Conservation (phyloP, 306 rosid species). For the Cicer arietinum region DNA sequence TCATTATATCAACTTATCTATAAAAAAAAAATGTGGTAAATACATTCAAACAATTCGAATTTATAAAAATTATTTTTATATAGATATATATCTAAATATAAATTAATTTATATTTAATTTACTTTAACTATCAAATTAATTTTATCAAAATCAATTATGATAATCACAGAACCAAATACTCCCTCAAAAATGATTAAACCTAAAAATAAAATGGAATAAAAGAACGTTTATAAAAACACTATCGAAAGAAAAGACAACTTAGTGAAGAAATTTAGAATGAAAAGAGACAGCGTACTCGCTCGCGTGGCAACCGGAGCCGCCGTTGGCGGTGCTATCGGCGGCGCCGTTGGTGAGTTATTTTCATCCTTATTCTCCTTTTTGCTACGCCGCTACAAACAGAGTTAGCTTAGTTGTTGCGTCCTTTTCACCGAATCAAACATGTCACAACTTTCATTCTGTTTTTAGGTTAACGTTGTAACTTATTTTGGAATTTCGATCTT, state of each 20-base stretch:
- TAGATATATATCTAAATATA: no score
- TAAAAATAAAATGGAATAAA: no score
- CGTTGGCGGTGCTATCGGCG: conserved; percentile 64
- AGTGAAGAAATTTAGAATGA: conserved; percentile 41
- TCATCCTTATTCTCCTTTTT: not conserved
- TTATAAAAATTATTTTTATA: no score
- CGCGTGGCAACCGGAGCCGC: conserved; percentile 63
- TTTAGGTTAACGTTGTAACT: conserved; percentile 23
- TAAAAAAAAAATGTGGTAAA: no score
- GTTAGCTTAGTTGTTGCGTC: conserved; percentile 2
- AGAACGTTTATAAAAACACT: not conserved
- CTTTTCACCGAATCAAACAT: conserved; percentile 13
- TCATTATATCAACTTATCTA: no score
- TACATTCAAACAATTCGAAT: no score
- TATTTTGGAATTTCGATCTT: not conserved
- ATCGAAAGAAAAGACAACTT: not conserved
- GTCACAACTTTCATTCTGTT: conserved; percentile 11
- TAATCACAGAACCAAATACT: no score
- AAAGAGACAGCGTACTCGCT: conserved; percentile 52
- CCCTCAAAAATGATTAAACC: no score
- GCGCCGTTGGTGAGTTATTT: conserved; percentile 56
- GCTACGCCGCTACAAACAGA: not conserved
- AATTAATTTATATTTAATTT: no score
- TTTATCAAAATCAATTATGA: no score
- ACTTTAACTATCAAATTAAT: no score